Evolutionary conservation across 257 asterid genomes (phyloP).

Genomic region (Primulina huaijiensis): DNA sequence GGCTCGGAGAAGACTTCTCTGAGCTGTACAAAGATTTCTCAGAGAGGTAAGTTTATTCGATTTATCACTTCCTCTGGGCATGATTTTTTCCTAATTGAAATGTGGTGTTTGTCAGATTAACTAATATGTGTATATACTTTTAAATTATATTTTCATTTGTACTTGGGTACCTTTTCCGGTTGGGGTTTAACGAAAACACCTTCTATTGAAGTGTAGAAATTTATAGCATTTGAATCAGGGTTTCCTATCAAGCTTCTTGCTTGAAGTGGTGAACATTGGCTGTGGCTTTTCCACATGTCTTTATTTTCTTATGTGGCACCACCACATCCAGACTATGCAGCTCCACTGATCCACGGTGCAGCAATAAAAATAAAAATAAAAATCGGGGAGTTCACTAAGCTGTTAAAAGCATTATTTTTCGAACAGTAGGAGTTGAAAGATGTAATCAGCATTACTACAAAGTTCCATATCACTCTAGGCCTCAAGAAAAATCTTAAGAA

Average conservation of each 20-base stretch:
- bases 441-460: too few relatives aligned
- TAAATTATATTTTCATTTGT: background rate
- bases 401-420: too few relatives aligned
- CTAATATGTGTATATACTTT: background rate
- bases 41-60: constrained; percentile 58
- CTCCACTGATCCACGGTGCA: background rate
- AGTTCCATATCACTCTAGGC: background rate
- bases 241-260: background rate
- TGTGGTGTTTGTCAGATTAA: background rate
- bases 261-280: background rate
- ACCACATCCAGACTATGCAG: background rate
- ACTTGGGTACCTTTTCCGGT: background rate
- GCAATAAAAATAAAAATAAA: too few relatives aligned
- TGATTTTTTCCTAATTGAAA: background rate
- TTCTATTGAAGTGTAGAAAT: background rate
- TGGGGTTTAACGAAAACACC: background rate
- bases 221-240: background rate
- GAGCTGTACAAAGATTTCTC: constrained; percentile 65
- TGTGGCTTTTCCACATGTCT: background rate
- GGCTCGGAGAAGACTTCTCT: constrained; percentile 97
- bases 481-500: background rate
- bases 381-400: background rate
- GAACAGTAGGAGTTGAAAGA: too few relatives aligned
- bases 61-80: background rate
- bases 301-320: background rate